phyloP scores from a whole-genome alignment of 73 alveolate species.

The Strombidium stylifer region DNA sequence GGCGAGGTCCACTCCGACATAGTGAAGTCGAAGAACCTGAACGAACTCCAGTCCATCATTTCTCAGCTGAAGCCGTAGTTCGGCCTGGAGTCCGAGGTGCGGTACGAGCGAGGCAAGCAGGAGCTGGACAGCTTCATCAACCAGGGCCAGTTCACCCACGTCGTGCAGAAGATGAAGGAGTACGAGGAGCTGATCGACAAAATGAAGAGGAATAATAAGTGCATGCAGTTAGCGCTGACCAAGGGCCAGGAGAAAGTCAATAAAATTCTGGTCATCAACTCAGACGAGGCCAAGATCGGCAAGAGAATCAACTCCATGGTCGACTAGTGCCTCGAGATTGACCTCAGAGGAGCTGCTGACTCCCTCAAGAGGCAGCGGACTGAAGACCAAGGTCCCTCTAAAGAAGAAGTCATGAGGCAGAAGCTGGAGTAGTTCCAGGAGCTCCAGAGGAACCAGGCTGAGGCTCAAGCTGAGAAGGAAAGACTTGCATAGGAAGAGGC shows the following conservation, averaged over 20 bases:
- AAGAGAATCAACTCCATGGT: constrained; percentile 22
- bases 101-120: constrained; percentile 14
- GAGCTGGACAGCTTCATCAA: constrained; percentile 8
- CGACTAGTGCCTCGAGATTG: constrained; percentile 28
- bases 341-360: constrained; percentile 15
- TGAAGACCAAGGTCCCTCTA: background rate
- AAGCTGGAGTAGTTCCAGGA: background rate
- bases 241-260: constrained; percentile 22
- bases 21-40: constrained; percentile 7
- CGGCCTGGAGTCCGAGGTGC: constrained; percentile 15
- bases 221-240: constrained; percentile 13
- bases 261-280: constrained; percentile 7
- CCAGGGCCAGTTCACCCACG: constrained; percentile 12
- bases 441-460: background rate
- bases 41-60: constrained; percentile 13
- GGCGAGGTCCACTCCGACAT: background rate
- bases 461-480: no score
- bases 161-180: constrained; percentile 6
- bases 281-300: constrained; percentile 5
- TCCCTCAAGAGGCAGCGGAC: background rate
- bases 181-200: constrained; percentile 14
- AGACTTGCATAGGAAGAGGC: no score
- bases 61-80: background rate
- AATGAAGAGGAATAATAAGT: constrained; percentile 13
- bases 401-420: background rate